Evolutionary conservation across 2,329 filamentous ascomycete genomes (phyloP), one percentile per base, ranked within the genome.

Genomic region (Pseudogymnoascus sp.): DNA sequence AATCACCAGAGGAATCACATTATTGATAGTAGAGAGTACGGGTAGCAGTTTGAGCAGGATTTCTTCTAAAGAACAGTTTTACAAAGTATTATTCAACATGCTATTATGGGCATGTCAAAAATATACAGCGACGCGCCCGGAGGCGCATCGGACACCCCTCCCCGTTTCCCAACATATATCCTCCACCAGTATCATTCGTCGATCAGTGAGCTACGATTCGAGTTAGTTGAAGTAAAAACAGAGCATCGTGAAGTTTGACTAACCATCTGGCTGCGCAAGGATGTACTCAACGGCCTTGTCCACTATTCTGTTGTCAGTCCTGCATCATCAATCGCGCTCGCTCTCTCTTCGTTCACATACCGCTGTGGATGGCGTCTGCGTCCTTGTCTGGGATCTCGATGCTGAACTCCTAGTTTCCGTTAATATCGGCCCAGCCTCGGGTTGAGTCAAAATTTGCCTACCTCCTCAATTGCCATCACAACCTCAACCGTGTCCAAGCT

Each of bases 381-480:
- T 90, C 86, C 80, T 90, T 90, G 77, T 91, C 88, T 71, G 88
- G 88, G 73, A 91, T 91, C 79, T 91, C 88, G 78, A 91, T 88
- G 82, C 87, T 85, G 75, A 87, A 86, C 73, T 87, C 82, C 80
- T 70, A 63, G 69, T 71, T 59, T 68, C 59, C 12, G 68, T 76
- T 63, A 74, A 69, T 60, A 64, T 23, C 40, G 45, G n/a, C 7
- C 59, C 31, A 16, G 14, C n/a, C 47, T 54, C 47, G 57, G 14
- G 7, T 16, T 45, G 16, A 6, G 21, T 21, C 8, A 36, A 42
- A 37, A 61, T 39, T 37, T 61, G 47, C 57, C 36, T 23, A 60
- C 57, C 87, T 99, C 95, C 85, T 99, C 95, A 79, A 99, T 97
- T 70, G 95, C 95, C 95, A 99, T 99, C 73, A 99, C 95, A 70